Base-by-base conservation (phyloP, 75 land plant genomes). In the Selaginella moellendorffii region DNA sequence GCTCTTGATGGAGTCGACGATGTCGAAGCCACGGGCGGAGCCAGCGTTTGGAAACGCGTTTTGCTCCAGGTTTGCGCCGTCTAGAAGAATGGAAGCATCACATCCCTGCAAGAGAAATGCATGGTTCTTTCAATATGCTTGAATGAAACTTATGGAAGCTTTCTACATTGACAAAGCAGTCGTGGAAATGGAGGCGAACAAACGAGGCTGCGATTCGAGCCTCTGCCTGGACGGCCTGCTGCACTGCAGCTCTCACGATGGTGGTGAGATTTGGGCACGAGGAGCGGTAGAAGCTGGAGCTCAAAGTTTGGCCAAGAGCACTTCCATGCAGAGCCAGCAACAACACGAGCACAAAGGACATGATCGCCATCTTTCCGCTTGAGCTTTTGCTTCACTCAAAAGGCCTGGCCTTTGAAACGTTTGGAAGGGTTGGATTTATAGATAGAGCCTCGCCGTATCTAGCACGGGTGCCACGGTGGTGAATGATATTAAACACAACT, bases 71-170 rank as follows among this genome's bases (percentile, higher is more conserved):
- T 72, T 46, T 17, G 63, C 66, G 28, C 76, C 83, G 66, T 86
- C 90, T 63, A 86, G 30, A 23, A 86, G 71, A 30, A 86, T 25
- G 10, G 90, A 86, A 54, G 71, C 90, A 72, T 86, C 90, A 65
- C 92, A 87, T 5, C 89, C 92, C 92, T 87, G 63, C 23, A 52
- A 36, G 5, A 5, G 10, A 36, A 36, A 14, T 14, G 14, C 46
- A 36, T 14, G 10, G 14, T 36, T 36, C 5, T 14, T 5, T 5
- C 14, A 36, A 5, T 36, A 36, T 14, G 14, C 14, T 5, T 36
- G 46, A 5, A 14, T 36, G 46, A 5, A 14, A 5, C 14, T 5
- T 36, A 36, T 56, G n/a, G n/a, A n/a, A n/a, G n/a, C n/a, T 56
- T 2, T 56, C 5, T 56, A 56, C 59, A 19, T 56, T 19, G n/a